Conservation (phyloP, 306 rosid species). For the Benincasa hispida region DNA sequence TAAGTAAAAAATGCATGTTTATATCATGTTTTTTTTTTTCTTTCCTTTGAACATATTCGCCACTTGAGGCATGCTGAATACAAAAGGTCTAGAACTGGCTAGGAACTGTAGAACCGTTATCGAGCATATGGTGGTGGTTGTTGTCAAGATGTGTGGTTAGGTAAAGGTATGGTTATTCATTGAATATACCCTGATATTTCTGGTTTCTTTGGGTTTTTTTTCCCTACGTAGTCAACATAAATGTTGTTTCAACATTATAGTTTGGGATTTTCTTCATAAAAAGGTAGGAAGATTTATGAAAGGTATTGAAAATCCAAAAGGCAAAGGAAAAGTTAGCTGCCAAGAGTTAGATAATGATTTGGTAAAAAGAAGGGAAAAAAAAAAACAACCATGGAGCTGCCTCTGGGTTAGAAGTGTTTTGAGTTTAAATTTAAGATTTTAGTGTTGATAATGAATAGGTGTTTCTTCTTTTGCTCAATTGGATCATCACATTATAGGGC, state of each 20-base stretch:
- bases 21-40: no score
- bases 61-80: no score
- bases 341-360: constrained; percentile 21
- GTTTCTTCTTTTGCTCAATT: neutral
- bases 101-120: no score
- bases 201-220: neutral
- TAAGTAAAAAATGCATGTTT: no score
- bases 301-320: constrained; percentile 63
- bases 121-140: constrained; percentile 61
- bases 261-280: constrained; percentile 52
- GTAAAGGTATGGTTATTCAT: constrained; percentile 33
- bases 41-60: no score
- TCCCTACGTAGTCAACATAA: neutral
- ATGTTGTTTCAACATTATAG: constrained; percentile 3
- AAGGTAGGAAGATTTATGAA: constrained; percentile 54
- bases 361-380: neutral
- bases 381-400: neutral
- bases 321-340: constrained; percentile 41
- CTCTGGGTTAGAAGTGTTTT: constrained; percentile 24
- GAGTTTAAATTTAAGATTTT: constrained; percentile 20
- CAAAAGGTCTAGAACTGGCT: no score
- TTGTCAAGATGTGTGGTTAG: constrained; percentile 53
- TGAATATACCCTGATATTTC: neutral
- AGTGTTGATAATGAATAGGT: neutral
- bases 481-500: neutral